Evolutionary conservation across 1,284 basidiomycete genomes (phyloP).

Genomic region (Tilletia indica): DNA sequence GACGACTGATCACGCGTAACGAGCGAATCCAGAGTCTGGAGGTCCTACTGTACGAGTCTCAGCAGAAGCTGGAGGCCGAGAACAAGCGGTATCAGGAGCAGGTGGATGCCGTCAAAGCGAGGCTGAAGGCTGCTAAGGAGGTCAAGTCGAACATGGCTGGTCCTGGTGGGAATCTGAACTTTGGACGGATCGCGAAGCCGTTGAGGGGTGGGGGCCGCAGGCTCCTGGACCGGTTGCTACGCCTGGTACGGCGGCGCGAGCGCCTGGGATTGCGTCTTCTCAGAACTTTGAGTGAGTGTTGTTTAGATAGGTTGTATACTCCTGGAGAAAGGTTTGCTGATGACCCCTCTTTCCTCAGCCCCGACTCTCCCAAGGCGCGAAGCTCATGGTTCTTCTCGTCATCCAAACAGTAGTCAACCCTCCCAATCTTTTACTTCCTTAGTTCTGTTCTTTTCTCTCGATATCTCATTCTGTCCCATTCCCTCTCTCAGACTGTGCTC

Average conservation of each 20-base stretch:
- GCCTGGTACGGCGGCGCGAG: conserved; percentile 32
- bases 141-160: conserved; percentile 60
- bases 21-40: conserved; percentile 85
- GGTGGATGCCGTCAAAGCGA: conserved; percentile 83
- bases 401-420: conserved; percentile 18
- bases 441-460: no score
- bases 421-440: no score
- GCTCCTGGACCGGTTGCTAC: conserved; percentile 33
- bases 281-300: background rate
- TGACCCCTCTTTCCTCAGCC: background rate
- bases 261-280: conserved; percentile 23
- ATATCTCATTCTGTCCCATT: no score
- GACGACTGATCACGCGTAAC: conserved; percentile 90
- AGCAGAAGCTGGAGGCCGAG: conserved; percentile 82
- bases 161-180: conserved; percentile 62
- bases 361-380: conserved; percentile 41
- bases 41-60: conserved; percentile 83
- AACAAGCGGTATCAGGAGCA: conserved; percentile 95
- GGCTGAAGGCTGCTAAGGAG: conserved; percentile 81
- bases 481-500: no score
- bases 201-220: conserved; percentile 71
- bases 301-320: no score
- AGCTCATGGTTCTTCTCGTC: conserved; percentile 49
- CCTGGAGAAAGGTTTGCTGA: no score
- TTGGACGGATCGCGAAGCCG: conserved; percentile 94